Evolutionary conservation across 2,329 filamentous ascomycete genomes (phyloP), one percentile per base, ranked within the genome.

Genomic region (Penicillium occitanis): DNA sequence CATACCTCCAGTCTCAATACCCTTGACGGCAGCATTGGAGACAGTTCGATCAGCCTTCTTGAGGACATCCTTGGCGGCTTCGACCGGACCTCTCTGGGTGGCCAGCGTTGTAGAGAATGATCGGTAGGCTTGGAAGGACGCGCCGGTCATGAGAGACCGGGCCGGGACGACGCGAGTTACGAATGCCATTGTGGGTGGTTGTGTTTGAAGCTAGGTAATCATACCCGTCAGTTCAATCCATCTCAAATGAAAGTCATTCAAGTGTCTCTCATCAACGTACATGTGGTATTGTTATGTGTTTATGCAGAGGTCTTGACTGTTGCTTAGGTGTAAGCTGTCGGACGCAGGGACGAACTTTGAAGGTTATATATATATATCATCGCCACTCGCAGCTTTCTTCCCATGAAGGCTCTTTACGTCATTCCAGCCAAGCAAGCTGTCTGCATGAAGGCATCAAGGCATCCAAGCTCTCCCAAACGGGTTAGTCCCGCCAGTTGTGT

Each of bases 1-100:
- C 86, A 67, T 84, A 88, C 87, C 82, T 67, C 85, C 85, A 71
- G 82, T 86, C 77, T 90, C 84, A 68, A 89, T 87, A 55, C 87
- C 87, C 77, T 86, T 85, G 25, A 89, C 84, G 11, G 84, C 83
- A 30, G 78, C 83, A 73, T 86, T 80, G 0, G 85, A 83, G 42
- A 87, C 81, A 25, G 80, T 80, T 68, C 83, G 79, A 75, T 89
- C 86, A 22, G 85, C 85, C 64, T 79, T 81, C 78, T 88, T 86
- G 57, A 85, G 74, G 0, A 85, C 82, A 50, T 88, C 85, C 76
- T 88, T 88, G 70, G 83, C 83, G 6, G 79, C 73, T 53, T 88
- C 85, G 58, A 85, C 76, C 42, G 84, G 81, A 48, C 82, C 79
- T 77, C 85, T 88, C 63, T 84, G 77, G 22, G 76, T 72, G 53